Base-by-base conservation (phyloP, 306 rosid genomes). In the Carpinus viminea region DNA sequence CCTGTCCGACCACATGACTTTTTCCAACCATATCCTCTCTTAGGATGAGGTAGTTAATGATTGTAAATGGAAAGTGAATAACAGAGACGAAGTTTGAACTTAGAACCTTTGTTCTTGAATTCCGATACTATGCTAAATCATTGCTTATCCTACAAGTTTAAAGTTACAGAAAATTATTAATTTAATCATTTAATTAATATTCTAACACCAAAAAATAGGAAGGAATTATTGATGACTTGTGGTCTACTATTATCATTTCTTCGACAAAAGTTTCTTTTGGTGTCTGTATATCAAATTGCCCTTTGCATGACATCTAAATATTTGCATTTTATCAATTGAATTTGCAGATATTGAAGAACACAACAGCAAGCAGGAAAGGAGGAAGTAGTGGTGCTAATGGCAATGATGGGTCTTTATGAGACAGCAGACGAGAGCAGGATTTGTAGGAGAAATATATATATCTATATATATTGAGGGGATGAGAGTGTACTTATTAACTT, bases 351-450 rank as follows among this genome's bases (percentile, higher is more conserved):
- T 74, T 95, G 95, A 95, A 95, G 90, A 95, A 92, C 88, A 95
- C 98, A 17, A 95, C 98, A 52, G 92, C 97, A 28, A 85, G 92
- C 84, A 84, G 97, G 79, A 91, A 93, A 88, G 96, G 94, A 71
- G 89, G 88, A 69, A 86, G 68, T 51, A 59, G 74, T 18, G 87
- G 85, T 70, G 61, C 81, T 54, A 87, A 76, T 73, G 87, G 72
- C 51, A 41, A 41, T 71, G 91, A 83, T 62, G 83, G 82, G 77
- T 60, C 68, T 72, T 52, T 16, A 56, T 80, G 69, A 52, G 38
- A 60, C 51, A 62, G 28, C 18, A 51, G 43, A 45, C 16, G 24
- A 26, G 78, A 61, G 80, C 7, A 69, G 66, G 74, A 21, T 78
- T 13, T 24, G 71, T 41, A 12, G 45, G 45, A 57, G 36, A 66